Conservation (phyloP, 1,284 basidiomycete species). For the Albatrellus sp. region DNA sequence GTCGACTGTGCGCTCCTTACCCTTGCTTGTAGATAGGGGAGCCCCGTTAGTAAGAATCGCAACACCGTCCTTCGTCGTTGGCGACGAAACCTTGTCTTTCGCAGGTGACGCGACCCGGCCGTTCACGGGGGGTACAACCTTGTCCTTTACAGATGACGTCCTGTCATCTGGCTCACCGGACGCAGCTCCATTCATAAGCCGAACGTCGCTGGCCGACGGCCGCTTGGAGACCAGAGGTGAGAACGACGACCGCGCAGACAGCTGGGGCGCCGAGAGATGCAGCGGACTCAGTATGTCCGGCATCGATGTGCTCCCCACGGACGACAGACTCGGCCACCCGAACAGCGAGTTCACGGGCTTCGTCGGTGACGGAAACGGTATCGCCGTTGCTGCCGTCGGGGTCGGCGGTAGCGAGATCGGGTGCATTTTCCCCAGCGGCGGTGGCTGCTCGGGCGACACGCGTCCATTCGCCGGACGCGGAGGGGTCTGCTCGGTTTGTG, state of each 20-base stretch:
- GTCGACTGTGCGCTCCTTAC: slow-evolving; percentile 16
- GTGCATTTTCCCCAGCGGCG: slow-evolving; percentile 15
- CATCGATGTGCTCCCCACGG: slow-evolving; percentile 8
- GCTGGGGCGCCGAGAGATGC: slow-evolving; percentile 12
- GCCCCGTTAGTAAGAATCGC: neutral
- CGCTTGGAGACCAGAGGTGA: slow-evolving; percentile 8
- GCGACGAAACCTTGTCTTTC: slow-evolving; percentile 10
- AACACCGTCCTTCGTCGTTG: slow-evolving; percentile 6
- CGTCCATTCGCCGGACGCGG: neutral
- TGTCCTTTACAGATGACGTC: neutral
- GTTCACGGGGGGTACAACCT: neutral
- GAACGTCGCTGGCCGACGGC: slow-evolving; percentile 1
- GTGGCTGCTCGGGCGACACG: slow-evolving; percentile 9
- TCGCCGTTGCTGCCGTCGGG: slow-evolving; percentile 6
- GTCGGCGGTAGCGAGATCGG: slow-evolving; percentile 16
- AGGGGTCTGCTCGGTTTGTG: neutral
- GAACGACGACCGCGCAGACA: slow-evolving; percentile 8
- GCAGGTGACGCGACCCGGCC: neutral
- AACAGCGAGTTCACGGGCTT: slow-evolving; percentile 16
- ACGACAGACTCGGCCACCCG: slow-evolving; percentile 17
- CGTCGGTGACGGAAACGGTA: slow-evolving; percentile 5
- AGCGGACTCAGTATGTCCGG: slow-evolving; percentile 22
- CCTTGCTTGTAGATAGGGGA: slow-evolving; percentile 13
- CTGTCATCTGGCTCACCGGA: neutral
- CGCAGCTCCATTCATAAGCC: neutral